Evolutionary conservation across 2,329 filamentous ascomycete species (phyloP).

Genomic region (Talaromyces funiculosus): DNA sequence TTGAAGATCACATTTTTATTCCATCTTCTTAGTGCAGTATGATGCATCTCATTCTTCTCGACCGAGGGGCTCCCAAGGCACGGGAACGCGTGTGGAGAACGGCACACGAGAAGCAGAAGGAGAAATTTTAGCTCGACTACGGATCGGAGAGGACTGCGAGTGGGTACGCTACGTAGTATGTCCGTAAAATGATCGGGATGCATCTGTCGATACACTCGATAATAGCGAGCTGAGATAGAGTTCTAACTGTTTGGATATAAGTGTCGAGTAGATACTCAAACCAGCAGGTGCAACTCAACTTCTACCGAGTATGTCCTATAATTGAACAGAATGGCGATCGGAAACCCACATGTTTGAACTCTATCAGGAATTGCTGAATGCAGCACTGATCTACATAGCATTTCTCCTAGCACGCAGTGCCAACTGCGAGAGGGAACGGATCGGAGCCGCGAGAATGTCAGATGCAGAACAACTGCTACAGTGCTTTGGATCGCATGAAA

Average conservation of each 20-base stretch:
- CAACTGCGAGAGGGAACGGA: background rate
- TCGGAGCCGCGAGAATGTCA: background rate
- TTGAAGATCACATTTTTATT: background rate
- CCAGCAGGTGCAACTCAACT: background rate
- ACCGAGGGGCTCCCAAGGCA: background rate
- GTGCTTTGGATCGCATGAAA: background rate
- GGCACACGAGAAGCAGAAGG: background rate
- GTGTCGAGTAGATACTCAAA: background rate
- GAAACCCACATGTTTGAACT: constrained; percentile 3
- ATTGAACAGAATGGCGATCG: background rate
- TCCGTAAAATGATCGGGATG: background rate
- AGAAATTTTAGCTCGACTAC: constrained; percentile 1
- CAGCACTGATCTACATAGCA: background rate
- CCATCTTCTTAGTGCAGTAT: background rate
- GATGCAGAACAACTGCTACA: background rate
- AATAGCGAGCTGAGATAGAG: background rate
- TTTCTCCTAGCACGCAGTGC: background rate
- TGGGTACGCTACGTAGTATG: background rate
- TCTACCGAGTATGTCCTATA: background rate
- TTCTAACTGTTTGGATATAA: background rate
- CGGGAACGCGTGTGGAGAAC: constrained; percentile 5
- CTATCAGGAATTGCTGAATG: background rate
- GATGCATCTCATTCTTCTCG: background rate
- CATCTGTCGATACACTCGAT: too few relatives aligned
- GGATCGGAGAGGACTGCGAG: background rate